Conservation (phyloP, 352 stramenopile genomes). For the Pythium chondricola region DNA sequence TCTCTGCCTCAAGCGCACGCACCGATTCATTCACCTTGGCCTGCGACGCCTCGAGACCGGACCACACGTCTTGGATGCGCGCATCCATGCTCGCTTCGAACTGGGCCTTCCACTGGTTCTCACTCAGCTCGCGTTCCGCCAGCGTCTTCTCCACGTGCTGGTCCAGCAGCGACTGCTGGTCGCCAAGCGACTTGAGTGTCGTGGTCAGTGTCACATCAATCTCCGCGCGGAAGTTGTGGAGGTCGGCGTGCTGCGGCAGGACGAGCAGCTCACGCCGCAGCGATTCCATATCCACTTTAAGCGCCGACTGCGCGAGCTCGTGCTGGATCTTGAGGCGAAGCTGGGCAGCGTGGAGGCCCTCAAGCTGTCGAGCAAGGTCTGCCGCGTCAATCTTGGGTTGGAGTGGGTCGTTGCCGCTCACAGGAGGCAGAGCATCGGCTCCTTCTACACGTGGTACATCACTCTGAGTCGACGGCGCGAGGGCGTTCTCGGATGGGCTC, state of each 20-base stretch:
- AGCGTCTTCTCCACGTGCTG: slow-evolving; percentile 32
- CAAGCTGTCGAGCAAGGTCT: slow-evolving; percentile 36
- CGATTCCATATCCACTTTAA: slow-evolving; percentile 32
- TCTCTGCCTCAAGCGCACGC: slow-evolving; percentile 35
- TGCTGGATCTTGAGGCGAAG: slow-evolving; percentile 56
- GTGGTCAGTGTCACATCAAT: slow-evolving; percentile 22
- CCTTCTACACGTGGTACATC: background rate
- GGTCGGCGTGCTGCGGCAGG: slow-evolving; percentile 23
- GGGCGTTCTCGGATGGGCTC: background rate
- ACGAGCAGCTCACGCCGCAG: slow-evolving; percentile 33
- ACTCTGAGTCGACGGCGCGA: background rate
- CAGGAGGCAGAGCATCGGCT: background rate
- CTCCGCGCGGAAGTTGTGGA: slow-evolving; percentile 39
- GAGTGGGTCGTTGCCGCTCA: too few species aligned
- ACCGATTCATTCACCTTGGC: slow-evolving; percentile 32
- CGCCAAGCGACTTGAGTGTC: slow-evolving; percentile 19
- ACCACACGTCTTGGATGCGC: slow-evolving; percentile 54
- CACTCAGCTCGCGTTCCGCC: slow-evolving; percentile 27
- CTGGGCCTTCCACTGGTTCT: slow-evolving; percentile 53
- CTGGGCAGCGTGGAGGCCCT: slow-evolving; percentile 44
- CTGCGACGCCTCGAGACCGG: slow-evolving; percentile 28
- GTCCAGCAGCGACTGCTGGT: slow-evolving; percentile 23
- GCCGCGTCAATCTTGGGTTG: slow-evolving; percentile 19
- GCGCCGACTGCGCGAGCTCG: slow-evolving; percentile 32
- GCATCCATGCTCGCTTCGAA: slow-evolving; percentile 41